Conservation (phyloP, 2,329 filamentous ascomycete species). For the Thielaviopsis musarum region DNA sequence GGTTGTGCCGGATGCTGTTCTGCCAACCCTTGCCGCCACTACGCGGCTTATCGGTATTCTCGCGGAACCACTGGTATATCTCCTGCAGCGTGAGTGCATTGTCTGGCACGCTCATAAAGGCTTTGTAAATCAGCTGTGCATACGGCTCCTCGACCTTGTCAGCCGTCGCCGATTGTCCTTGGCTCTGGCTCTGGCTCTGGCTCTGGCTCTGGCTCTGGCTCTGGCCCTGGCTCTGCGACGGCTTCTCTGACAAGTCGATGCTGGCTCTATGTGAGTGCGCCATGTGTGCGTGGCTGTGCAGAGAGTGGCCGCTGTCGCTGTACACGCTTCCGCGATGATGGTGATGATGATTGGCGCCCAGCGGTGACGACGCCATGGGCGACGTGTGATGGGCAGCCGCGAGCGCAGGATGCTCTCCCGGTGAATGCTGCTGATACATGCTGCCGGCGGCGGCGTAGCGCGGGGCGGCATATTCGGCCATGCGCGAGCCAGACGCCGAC, state of each 20-base stretch:
- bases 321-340: conserved; percentile 5
- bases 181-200: conserved; percentile 13
- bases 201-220: not conserved
- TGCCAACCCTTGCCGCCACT: conserved; percentile 63
- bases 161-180: conserved; percentile 14
- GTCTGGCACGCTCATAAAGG: conserved; percentile 48
- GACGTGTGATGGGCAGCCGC: not conserved
- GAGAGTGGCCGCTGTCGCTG: conserved; percentile 1
- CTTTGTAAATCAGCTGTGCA: conserved; percentile 62
- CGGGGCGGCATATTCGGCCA: conserved; percentile 1
- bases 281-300: no score
- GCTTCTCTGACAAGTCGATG: no score
- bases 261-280: no score
- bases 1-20: conserved; percentile 88
- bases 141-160: conserved; percentile 43
- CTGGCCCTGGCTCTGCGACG: no score
- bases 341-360: not conserved
- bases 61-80: conserved; percentile 79
- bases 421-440: not conserved
- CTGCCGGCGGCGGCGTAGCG: conserved; percentile 3
- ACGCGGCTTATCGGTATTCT: conserved; percentile 70
- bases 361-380: conserved; percentile 2
- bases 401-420: not conserved
- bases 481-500: no score
- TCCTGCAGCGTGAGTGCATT: conserved; percentile 66